Base-by-base conservation (phyloP, 352 stramenopile species). In the Plasmopara muralis region DNA sequence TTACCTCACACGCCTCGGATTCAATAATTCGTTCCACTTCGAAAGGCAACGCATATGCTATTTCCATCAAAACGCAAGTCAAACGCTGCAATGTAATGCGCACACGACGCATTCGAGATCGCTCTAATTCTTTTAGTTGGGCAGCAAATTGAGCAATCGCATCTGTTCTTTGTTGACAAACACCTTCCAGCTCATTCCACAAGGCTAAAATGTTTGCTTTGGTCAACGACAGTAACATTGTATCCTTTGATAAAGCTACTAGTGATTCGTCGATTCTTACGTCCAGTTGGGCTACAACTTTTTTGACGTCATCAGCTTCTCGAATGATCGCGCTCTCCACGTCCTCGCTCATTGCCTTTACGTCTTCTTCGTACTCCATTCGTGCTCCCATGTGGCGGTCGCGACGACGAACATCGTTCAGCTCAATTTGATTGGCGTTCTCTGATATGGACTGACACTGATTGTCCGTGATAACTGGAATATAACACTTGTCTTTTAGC, bases 1-100 rank as follows among this genome's bases (percentile, higher is more conserved):
- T 94, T 0, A 93, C 44, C 49, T 95, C 84, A 35, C 83, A 70
- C 12, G 76, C 74, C 55, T 92, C 79, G 16, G 49, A 57, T 57
- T 90, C 82, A 29, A 92, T 77, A 47, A 89, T 76, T 15, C 82
- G 71, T 51, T 89, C 79, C 14, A 87, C 74, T 66, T 89, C 79
- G 35, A 64, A 58, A 25, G 77, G 66, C 30, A 89, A 49, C 10
- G 74, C 73, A 38, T 87, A 68, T 18, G 74, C 75, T 0, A 66
- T 86, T n/a, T 80, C 72, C 72, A 91, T 85, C 37, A 87, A 61
- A 9, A 42, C 62, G 39, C 61, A 60, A 4, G 81, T 92, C 44
- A 89, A 52, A 15, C 10, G 20, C 33, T 70, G 55, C 25, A 89
- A 62, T 10, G 58, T 65, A 0, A 47, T 39, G 6, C 73, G 66